Conservation (phyloP, 257 asterid species). For the Voacanga thouarsii region DNA sequence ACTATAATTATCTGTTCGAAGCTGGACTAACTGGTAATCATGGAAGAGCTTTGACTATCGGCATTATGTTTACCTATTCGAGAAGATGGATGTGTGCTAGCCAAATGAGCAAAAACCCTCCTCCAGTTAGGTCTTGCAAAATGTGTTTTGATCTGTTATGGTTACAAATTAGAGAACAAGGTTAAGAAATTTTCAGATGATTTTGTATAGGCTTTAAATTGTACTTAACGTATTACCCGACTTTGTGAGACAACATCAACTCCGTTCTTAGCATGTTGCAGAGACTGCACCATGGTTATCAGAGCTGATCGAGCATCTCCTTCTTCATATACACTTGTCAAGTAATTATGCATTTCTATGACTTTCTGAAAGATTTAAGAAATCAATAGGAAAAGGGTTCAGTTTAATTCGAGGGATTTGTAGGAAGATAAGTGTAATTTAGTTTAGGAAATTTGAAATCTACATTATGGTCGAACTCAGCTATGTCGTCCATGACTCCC, state of each 20-base stretch:
- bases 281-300: constrained; percentile 86
- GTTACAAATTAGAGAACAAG: background rate
- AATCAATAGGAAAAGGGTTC: background rate
- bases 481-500: constrained; percentile 93
- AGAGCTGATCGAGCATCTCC: constrained; percentile 97
- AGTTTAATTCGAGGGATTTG: background rate
- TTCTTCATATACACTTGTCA: constrained; percentile 90
- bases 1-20: background rate
- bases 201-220: background rate
- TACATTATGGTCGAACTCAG: constrained; percentile 73
- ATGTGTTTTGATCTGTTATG: constrained; percentile 72
- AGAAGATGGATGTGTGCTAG: constrained; percentile 51
- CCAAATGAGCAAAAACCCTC: constrained; percentile 59
- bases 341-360: constrained; percentile 87
- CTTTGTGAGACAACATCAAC: constrained; percentile 71
- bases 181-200: background rate
- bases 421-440: background rate
- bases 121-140: constrained; percentile 97
- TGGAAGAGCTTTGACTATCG: too few relatives aligned
- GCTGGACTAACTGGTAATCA: background rate
- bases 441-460: background rate
- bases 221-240: constrained; percentile 14
- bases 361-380: constrained; percentile 46
- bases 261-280: constrained; percentile 89
- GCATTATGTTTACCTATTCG: constrained; percentile 55